Conservation (phyloP, 2,329 filamentous ascomycete genomes). For the Zalaria sp. region DNA sequence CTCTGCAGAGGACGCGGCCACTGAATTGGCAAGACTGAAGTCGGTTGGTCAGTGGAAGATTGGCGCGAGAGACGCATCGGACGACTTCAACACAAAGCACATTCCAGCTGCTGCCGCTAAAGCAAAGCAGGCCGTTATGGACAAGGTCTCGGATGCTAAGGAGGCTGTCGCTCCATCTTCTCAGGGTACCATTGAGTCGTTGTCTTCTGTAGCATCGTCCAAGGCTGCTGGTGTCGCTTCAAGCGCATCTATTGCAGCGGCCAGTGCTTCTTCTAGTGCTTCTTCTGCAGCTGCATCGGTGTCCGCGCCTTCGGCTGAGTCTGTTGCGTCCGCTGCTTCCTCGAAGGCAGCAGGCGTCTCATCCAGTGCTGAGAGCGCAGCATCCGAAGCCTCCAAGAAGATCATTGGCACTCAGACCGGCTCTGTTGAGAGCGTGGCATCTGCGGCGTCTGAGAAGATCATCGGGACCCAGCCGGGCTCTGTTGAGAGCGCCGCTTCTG, state of each 20-base stretch:
- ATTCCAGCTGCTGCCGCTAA: slow-evolving; percentile 43
- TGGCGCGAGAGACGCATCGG: slow-evolving; percentile 53
- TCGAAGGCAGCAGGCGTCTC: slow-evolving; percentile 9
- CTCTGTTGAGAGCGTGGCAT: slow-evolving; percentile 22
- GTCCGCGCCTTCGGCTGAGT: slow-evolving; percentile 10
- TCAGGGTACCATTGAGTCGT: slow-evolving; percentile 21
- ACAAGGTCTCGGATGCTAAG: slow-evolving; percentile 15
- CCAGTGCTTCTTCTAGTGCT: slow-evolving; percentile 9
- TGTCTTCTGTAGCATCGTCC: slow-evolving; percentile 16
- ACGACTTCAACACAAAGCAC: slow-evolving; percentile 62
- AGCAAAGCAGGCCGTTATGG: slow-evolving; percentile 24
- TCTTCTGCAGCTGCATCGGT: slow-evolving; percentile 10
- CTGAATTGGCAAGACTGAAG: slow-evolving; percentile 68
- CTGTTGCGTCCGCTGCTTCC: slow-evolving; percentile 13
- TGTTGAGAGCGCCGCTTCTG: slow-evolving; percentile 37
- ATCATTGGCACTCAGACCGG: not conserved
- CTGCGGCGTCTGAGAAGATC: slow-evolving; percentile 34
- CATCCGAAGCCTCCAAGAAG: slow-evolving; percentile 1
- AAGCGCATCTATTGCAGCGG: slow-evolving; percentile 13
- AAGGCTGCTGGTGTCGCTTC: slow-evolving; percentile 10
- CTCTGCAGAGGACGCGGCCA: slow-evolving; percentile 62
- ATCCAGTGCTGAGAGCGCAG: slow-evolving; percentile 7
- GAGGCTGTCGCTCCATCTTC: slow-evolving; percentile 20
- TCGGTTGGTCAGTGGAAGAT: slow-evolving; percentile 78
- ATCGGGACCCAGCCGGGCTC: slow-evolving; percentile 31